A percentile compares a stretch with the other conserved stretches of the same genome.
These are phyloP conservation scores for Crepidotus variabilis DNA, from an alignment of 768 basidiomycete genomes.

Conservation along the genomic window DNA sequence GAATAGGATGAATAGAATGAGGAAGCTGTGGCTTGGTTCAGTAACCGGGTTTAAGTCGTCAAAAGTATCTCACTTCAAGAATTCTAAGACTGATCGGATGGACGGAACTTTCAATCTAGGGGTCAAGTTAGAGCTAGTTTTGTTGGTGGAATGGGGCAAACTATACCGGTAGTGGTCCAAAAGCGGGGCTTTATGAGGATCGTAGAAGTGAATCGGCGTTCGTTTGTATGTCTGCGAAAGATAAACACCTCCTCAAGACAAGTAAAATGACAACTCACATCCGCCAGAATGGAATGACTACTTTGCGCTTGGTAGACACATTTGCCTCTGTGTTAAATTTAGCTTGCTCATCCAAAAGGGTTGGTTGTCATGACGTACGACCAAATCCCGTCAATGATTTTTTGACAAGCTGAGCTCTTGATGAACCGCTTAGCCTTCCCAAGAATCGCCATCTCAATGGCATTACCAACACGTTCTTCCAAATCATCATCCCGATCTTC, in stretches of 20 bases:
- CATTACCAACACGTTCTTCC: slow-evolving; percentile 83
- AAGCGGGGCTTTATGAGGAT: slow-evolving; percentile 90
- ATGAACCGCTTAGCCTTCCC: slow-evolving; percentile 87
- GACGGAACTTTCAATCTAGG: slow-evolving; percentile 87
- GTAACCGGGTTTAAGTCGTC: background rate
- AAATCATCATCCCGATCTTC: slow-evolving; percentile 67
- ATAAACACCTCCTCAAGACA: background rate
- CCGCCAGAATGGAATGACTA: slow-evolving; percentile 84
- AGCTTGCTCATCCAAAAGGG: background rate
- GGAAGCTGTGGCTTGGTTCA: slow-evolving; percentile 49
- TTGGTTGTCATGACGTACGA: slow-evolving; percentile 38
- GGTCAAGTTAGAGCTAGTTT: background rate
- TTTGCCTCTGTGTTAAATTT: slow-evolving; percentile 53
- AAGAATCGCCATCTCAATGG: slow-evolving; percentile 89
- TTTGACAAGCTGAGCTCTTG: slow-evolving; percentile 85
- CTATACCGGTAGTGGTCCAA: slow-evolving; percentile 90
- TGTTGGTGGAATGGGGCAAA: background rate
- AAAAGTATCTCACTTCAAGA: slow-evolving; percentile 59
- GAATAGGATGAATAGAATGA: slow-evolving; percentile 77
- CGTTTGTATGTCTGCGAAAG: slow-evolving; percentile 80
- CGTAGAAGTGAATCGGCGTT: slow-evolving; percentile 89
- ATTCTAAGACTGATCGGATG: slow-evolving; percentile 87
- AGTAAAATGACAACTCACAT: slow-evolving; percentile 44
- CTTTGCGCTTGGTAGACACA: slow-evolving; percentile 91
- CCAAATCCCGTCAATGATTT: slow-evolving; percentile 84